phyloP scores from a whole-genome alignment of 1,284 basidiomycete genomes.

The Cryptococcus neoformans region DNA sequence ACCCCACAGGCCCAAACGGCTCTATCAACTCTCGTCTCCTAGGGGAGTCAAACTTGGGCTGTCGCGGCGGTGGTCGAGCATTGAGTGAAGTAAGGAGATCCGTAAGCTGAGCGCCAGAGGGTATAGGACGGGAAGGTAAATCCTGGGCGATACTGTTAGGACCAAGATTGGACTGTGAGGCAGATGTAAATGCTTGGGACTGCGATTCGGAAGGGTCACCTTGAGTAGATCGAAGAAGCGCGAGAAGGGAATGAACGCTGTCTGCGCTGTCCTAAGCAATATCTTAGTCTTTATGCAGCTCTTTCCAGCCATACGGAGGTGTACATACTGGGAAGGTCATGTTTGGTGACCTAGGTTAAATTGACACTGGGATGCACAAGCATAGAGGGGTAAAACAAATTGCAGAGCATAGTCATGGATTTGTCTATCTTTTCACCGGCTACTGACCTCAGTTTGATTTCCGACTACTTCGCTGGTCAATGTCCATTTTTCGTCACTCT shows the following conservation, averaged over 20 bases:
- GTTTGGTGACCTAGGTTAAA: slow-evolving; percentile 4
- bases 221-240: slow-evolving; percentile 33
- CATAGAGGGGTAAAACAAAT: too few species aligned
- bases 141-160: too few species aligned
- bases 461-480: too few species aligned
- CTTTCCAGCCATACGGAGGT: slow-evolving; percentile 5
- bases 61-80: slow-evolving; percentile 57
- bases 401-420: too few species aligned
- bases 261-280: slow-evolving; percentile 6
- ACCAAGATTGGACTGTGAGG: not conserved
- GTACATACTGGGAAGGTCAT: slow-evolving; percentile 32
- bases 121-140: slow-evolving; percentile 8
- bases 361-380: too few species aligned
- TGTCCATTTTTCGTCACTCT: too few species aligned
- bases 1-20: slow-evolving; percentile 37
- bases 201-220: slow-evolving; percentile 10
- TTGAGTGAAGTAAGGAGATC: slow-evolving; percentile 30
- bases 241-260: slow-evolving; percentile 34
- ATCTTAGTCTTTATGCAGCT: too few species aligned
- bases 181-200: not conserved
- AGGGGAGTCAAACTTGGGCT: slow-evolving; percentile 27
- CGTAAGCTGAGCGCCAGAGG: slow-evolving; percentile 26
- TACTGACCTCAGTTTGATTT: too few species aligned
- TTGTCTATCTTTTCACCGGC: too few species aligned
- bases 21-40: slow-evolving; percentile 36